phyloP scores from a whole-genome alignment of 345 rosid species.

The Populus alba region DNA sequence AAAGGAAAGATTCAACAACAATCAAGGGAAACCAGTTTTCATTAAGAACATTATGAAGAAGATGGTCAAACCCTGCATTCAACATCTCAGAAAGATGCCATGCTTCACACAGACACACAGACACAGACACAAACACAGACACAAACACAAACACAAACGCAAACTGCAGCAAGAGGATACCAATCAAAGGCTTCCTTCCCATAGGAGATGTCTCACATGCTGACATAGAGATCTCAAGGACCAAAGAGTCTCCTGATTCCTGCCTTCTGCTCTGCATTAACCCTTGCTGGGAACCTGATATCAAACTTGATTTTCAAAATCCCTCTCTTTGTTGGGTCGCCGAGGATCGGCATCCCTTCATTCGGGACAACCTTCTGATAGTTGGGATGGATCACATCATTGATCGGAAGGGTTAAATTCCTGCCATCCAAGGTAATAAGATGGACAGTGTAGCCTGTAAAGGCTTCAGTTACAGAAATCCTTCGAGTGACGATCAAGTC shows the following conservation, averaged over 20 bases:
- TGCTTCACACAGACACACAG: too few relatives aligned
- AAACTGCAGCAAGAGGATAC: too few relatives aligned
- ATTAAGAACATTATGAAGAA: too few relatives aligned
- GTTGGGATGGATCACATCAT: conserved; percentile 3
- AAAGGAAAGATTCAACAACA: too few relatives aligned
- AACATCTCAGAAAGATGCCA: too few relatives aligned
- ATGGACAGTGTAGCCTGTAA: conserved; percentile 48
- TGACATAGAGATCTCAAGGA: too few relatives aligned
- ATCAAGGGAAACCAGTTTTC: too few relatives aligned
- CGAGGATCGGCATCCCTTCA: conserved; percentile 16
- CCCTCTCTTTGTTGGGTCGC: conserved; percentile 3
- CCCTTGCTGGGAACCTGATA: neutral
- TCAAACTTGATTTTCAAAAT: conserved; percentile 5
- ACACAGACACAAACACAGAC: too few relatives aligned
- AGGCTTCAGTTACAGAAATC: conserved; percentile 59
- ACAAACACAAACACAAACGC: too few relatives aligned
- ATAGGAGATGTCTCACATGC: too few relatives aligned
- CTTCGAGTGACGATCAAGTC: conserved; percentile 54
- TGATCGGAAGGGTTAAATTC: conserved; percentile 37
- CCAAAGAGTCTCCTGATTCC: conserved; percentile 1
- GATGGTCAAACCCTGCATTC: too few relatives aligned
- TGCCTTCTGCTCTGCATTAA: neutral
- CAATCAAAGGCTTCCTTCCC: neutral
- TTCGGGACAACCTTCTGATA: neutral
- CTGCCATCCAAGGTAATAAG: conserved; percentile 70